phyloP scores from a whole-genome alignment of 2,329 filamentous ascomycete species.

The Aureobasidium melanogenum region DNA sequence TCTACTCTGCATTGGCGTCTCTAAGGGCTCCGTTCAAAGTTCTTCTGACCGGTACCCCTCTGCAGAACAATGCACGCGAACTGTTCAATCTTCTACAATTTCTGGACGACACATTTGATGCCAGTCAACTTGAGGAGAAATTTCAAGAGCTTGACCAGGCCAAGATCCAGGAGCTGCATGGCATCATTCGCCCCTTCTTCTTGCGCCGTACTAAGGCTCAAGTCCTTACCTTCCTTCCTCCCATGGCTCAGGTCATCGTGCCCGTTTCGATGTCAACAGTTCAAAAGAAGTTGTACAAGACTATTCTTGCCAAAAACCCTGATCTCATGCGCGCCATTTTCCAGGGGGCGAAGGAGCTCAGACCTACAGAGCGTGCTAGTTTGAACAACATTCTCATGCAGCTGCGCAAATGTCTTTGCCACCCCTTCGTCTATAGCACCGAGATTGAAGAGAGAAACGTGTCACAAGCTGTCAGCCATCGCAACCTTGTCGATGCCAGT shows the following conservation, averaged over 20 bases:
- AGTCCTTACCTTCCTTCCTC: constrained; percentile 82
- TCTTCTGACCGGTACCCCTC: constrained; percentile 76
- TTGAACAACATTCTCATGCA: constrained; percentile 95
- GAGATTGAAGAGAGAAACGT: constrained; percentile 77
- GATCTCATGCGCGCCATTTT: constrained; percentile 84
- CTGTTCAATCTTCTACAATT: constrained; percentile 97
- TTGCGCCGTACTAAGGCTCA: constrained; percentile 77
- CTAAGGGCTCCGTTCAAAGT: constrained; percentile 77
- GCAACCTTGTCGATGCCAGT: constrained; percentile 83
- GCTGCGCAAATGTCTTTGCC: constrained; percentile 85
- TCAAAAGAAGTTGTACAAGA: constrained; percentile 90
- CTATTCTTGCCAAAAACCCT: constrained; percentile 83
- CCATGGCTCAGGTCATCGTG: constrained; percentile 90
- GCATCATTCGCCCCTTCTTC: constrained; percentile 67
- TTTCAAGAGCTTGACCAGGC: constrained; percentile 74
- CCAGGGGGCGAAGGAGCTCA: constrained; percentile 44
- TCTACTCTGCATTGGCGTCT: constrained; percentile 65
- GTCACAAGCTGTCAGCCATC: constrained; percentile 54
- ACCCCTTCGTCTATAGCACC: constrained; percentile 88
- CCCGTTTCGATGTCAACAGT: constrained; percentile 91
- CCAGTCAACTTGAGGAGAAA: constrained; percentile 62
- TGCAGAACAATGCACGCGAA: constrained; percentile 93
- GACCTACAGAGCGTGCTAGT: constrained; percentile 63
- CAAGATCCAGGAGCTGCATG: constrained; percentile 71
- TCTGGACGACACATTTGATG: constrained; percentile 63